A percentile compares a stretch with the other conserved stretches of the same genome.
Evolutionary conservation across 169 alveolate genomes (phyloP).

Genomic region (Plasmodium gaboni): DNA sequence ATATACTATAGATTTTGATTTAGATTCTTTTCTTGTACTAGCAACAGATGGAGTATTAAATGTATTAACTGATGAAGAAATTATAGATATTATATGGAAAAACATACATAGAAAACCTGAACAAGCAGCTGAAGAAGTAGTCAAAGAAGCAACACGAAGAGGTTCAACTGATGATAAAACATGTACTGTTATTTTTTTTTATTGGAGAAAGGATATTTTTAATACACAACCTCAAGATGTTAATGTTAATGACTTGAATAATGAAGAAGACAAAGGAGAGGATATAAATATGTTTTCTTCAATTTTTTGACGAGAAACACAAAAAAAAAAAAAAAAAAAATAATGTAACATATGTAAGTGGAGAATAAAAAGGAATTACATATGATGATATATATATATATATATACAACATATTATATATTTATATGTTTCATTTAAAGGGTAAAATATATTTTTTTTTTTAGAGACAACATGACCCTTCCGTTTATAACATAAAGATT

Average conservation of each 20-base stretch:
- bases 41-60: slow-evolving; percentile 75
- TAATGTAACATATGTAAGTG: too few relatives aligned
- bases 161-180: slow-evolving; percentile 86
- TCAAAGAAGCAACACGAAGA: slow-evolving; percentile 76
- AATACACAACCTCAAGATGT: slow-evolving; percentile 5
- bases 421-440: too few relatives aligned
- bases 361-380: too few relatives aligned
- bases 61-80: slow-evolving; percentile 78
- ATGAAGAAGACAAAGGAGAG: slow-evolving; percentile 40
- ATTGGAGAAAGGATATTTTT: slow-evolving; percentile 83
- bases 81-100: slow-evolving; percentile 80
- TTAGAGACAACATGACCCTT: too few relatives aligned
- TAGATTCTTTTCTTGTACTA: slow-evolving; percentile 80
- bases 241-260: too few relatives aligned
- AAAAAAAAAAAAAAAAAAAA: too few relatives aligned
- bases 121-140: slow-evolving; percentile 83
- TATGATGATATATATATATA: too few relatives aligned
- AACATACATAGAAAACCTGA: slow-evolving; percentile 75
- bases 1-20: slow-evolving; percentile 83
- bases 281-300: slow-evolving; percentile 75
- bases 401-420: too few relatives aligned
- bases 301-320: background rate
- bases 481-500: too few relatives aligned
- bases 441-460: too few relatives aligned
- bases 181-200: slow-evolving; percentile 84